These are phyloP conservation scores for Pulicaria dysenterica DNA, from an alignment of 129 eudicot genomes.

Conservation along the genomic window DNA sequence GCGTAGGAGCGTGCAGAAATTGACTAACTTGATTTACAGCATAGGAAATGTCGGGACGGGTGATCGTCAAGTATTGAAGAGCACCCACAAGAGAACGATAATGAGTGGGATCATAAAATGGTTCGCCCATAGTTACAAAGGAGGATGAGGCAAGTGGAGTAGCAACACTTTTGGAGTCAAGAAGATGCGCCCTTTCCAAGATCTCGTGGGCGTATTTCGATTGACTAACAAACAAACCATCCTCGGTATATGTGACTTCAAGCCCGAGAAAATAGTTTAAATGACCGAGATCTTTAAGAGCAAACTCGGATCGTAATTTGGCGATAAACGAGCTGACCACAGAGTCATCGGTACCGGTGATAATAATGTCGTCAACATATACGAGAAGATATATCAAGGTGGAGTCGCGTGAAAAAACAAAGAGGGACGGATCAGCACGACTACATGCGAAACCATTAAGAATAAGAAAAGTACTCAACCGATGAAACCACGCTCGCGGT, in stretches of 20 bases:
- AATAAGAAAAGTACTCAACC: too few species aligned
- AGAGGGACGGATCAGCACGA: too few species aligned
- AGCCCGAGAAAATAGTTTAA: neutral
- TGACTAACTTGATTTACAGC: neutral
- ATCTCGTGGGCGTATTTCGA: neutral
- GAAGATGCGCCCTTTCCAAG: neutral
- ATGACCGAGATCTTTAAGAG: neutral
- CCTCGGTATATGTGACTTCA: neutral
- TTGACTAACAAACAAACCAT: neutral
- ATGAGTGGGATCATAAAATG: neutral
- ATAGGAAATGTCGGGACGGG: neutral
- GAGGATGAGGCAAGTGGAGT: too few species aligned
- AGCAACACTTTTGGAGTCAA: too few species aligned
- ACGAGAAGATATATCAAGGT: neutral
- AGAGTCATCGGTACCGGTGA: neutral
- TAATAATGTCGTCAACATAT: too few species aligned
- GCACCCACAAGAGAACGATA: neutral
- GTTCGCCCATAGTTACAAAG: too few species aligned
- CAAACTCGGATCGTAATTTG: neutral
- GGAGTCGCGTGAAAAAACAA: too few species aligned
- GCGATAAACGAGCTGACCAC: neutral
- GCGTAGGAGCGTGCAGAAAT: neutral
- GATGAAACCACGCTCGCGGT: too few species aligned
- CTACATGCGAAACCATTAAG: too few species aligned
- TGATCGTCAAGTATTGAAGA: neutral